Base-by-base conservation (phyloP, 1,139 yeast genomes). In the Protomyces pachydermus region DNA sequence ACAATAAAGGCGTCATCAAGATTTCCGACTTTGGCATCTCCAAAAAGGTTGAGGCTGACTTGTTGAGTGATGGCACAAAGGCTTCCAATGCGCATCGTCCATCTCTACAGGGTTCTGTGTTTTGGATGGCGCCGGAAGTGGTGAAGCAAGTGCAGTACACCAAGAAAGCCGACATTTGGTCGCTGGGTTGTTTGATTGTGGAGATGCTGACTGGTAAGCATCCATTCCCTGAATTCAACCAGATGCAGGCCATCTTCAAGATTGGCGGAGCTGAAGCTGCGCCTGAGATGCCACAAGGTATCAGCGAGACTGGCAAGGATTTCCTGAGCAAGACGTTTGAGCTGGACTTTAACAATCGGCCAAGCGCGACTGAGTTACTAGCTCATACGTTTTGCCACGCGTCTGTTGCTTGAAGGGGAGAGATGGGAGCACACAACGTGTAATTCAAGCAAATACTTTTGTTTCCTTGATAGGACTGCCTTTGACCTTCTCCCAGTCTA, bases 111-210 rank as follows among this genome's bases (percentile, higher is more conserved):
- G 98, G 98, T 0, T 88, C 96, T 5, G 96, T 91, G 0, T 91
- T 86, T 72, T 91, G 98, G 98, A 91, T 91, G 98, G 97, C 97
- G 0, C 98, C 98, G 0, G 98, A 91, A 73, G 97, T 91, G 14
- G 97, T 91, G 14, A 88, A 89, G 71, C 97, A 91, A 72, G 86
- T 90, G 0, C 88, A 93, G 0, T 88, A 90, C 66, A 91, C 97
- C 3, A 84, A 87, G 60, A 89, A 88, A 73, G 96, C 96, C 0
- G 98, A 91, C 74, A 90, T 91, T 37, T 91, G 98, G 98, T 88
- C 96, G 0, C 88, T 91, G 3, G 98, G 97, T 0, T 90, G 97
- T 74, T 80, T 91, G 38, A 83, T 91, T 20, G 86, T 91, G 37
- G 98, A 91, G 74, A 91, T 91, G 97, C 88, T 88, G 72, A 89